These are phyloP conservation scores for Russula earlei DNA, from an alignment of 768 basidiomycete species.

Conservation along the genomic window DNA sequence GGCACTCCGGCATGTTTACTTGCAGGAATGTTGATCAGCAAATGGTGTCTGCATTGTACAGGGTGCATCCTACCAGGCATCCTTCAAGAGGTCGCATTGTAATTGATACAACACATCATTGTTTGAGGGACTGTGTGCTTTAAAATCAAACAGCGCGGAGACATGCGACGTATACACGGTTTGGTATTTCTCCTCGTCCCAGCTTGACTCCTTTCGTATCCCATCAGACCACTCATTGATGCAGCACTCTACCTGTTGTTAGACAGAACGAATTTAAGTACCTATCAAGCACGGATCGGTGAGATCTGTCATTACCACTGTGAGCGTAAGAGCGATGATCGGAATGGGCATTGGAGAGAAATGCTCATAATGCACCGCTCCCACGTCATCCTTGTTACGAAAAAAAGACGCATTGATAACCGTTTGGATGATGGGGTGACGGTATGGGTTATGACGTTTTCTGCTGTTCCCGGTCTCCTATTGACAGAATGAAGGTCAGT, in stretches of 20 bases:
- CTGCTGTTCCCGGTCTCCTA: not conserved
- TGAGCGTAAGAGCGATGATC: slow-evolving; percentile 2
- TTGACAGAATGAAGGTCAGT: not conserved
- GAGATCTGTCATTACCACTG: not conserved
- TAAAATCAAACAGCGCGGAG: not conserved
- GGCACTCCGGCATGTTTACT: not conserved
- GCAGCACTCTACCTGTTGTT: slow-evolving; percentile 3
- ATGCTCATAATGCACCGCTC: not conserved
- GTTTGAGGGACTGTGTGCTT: not conserved
- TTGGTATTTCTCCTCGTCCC: not conserved
- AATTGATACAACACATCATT: not conserved
- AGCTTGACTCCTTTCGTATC: not conserved
- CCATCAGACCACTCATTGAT: slow-evolving; percentile 8
- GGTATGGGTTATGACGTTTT: not conserved
- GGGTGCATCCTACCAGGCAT: not conserved
- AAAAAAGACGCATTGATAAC: not conserved
- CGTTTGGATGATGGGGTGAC: not conserved
- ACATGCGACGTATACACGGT: not conserved
- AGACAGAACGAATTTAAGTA: not conserved
- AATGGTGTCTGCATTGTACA: not conserved
- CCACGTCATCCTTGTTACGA: not conserved
- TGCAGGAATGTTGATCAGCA: not conserved
- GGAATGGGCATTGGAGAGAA: slow-evolving; percentile 4
- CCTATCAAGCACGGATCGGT: not conserved
- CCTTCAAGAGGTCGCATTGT: not conserved